Evolutionary conservation across 371 early-diverging fungal genomes (phyloP).

Genomic region (Mucor plumbeus): DNA sequence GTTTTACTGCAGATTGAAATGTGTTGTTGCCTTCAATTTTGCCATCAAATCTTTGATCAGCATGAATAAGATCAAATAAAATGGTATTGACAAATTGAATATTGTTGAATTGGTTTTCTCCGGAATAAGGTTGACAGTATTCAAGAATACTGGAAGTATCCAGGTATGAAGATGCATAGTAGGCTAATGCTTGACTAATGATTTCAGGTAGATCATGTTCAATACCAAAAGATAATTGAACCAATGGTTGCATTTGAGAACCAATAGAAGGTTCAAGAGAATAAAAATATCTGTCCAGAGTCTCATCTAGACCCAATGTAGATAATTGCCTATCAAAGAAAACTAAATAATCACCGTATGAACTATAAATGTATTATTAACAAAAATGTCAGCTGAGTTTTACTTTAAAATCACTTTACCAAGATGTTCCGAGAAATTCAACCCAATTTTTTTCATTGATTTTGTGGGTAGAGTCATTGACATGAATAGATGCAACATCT

Average conservation of each 20-base stretch:
- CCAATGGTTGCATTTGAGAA: constrained; percentile 45
- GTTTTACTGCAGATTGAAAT: constrained; percentile 34
- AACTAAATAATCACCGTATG: constrained; percentile 34
- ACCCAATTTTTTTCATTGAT: constrained; percentile 36
- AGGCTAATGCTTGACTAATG: constrained; percentile 45
- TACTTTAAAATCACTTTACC: constrained; percentile 25
- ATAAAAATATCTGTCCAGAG: constrained; percentile 33
- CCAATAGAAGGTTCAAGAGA: constrained; percentile 34
- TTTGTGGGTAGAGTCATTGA: constrained; percentile 18
- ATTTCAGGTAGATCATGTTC: constrained; percentile 37
- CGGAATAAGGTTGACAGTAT: neutral
- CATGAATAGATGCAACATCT: constrained; percentile 16
- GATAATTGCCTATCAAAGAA: constrained; percentile 40
- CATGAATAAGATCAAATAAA: constrained; percentile 36
- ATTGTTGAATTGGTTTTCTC: neutral
- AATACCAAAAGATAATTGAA: constrained; percentile 49
- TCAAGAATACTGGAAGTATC: constrained; percentile 24
- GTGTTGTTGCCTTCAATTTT: constrained; percentile 39
- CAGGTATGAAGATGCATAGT: constrained; percentile 34
- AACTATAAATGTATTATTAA: constrained; percentile 17
- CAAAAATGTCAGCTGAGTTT: constrained; percentile 23
- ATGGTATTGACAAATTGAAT: constrained; percentile 15
- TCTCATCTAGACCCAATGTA: constrained; percentile 30
- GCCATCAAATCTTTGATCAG: constrained; percentile 46
- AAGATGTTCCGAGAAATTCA: constrained; percentile 36